Conservation (phyloP, 306 rosid genomes). For the Acacia confusa region DNA sequence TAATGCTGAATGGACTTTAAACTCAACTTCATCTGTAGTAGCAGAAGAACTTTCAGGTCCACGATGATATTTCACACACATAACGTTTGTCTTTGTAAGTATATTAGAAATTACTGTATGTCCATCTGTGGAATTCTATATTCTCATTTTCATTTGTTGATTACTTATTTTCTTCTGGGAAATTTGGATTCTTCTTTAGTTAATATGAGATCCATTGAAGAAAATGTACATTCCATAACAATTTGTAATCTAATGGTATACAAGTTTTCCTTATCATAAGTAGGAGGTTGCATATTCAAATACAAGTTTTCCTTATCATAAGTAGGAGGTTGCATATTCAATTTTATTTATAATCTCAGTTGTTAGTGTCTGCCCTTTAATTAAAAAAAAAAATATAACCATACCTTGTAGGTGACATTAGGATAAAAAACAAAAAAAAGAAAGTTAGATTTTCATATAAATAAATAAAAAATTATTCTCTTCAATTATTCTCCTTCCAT, state of each 20-base stretch:
- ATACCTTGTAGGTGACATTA: too few relatives aligned
- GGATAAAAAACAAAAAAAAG: too few relatives aligned
- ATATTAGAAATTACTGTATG: not conserved
- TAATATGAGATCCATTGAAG: not conserved
- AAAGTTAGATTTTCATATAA: not conserved
- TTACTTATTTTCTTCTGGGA: not conserved
- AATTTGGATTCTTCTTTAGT: not conserved
- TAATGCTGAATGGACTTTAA: constrained; percentile 32
- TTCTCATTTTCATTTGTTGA: not conserved
- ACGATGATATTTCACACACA: constrained; percentile 44
- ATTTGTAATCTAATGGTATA: too few relatives aligned
- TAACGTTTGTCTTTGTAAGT: not conserved
- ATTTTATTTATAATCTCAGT: too few relatives aligned
- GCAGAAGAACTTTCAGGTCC: constrained; percentile 85
- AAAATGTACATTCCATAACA: not conserved
- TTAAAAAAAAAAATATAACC: too few relatives aligned
- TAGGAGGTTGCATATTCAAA: too few relatives aligned
- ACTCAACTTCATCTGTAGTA: constrained; percentile 61
- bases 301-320: too few relatives aligned
- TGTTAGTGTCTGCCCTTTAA: too few relatives aligned
- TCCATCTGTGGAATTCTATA: not conserved
- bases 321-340: too few relatives aligned
- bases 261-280: too few relatives aligned
- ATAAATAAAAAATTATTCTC: not conserved
- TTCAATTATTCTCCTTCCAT: too few relatives aligned